These are phyloP conservation scores for Tetrapisispora phaffii DNA, from an alignment of 805 yeast species.

Conservation along the genomic window DNA sequence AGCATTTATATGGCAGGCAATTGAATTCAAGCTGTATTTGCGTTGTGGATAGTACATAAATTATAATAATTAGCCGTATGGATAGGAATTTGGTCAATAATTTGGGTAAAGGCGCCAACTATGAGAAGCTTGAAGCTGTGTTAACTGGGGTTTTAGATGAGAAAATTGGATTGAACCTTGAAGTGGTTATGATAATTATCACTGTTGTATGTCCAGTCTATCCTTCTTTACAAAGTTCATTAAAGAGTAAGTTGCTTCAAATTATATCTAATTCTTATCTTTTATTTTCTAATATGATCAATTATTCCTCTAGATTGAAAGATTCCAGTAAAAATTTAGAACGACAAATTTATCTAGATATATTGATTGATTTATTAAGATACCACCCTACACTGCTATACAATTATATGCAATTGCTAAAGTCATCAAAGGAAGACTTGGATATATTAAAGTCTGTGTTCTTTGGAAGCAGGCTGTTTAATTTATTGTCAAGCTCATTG, in stretches of 20 bases:
- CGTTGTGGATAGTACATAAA: too few species aligned
- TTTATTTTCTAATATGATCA: slow-evolving; percentile 17
- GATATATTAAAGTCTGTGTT: slow-evolving; percentile 14
- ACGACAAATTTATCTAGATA: slow-evolving; percentile 2
- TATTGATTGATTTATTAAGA: slow-evolving; percentile 11
- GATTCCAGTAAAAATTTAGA: slow-evolving; percentile 6
- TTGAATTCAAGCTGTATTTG: too few species aligned
- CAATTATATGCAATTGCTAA: slow-evolving; percentile 7
- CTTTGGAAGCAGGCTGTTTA: slow-evolving; percentile 29
- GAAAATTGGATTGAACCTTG: slow-evolving; percentile 3
- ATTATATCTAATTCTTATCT: slow-evolving; percentile 8
- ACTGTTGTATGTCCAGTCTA: slow-evolving; percentile 17
- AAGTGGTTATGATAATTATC: slow-evolving; percentile 8
- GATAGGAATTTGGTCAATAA: too few species aligned
- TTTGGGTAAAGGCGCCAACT: slow-evolving; percentile 3
- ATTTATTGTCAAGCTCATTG: slow-evolving; percentile 13
- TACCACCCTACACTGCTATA: slow-evolving; percentile 6
- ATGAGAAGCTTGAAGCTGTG: slow-evolving; percentile 1
- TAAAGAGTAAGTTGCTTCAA: slow-evolving; percentile 3
- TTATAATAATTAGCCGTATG: too few species aligned
- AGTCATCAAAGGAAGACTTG: not conserved
- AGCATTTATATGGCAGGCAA: too few species aligned
- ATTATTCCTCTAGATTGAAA: slow-evolving; percentile 6
- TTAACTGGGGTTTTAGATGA: not conserved
- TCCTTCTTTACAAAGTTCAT: slow-evolving; percentile 13